phyloP scores from a whole-genome alignment of 2,329 filamentous ascomycete species.

The Colletotrichum aenigma region DNA sequence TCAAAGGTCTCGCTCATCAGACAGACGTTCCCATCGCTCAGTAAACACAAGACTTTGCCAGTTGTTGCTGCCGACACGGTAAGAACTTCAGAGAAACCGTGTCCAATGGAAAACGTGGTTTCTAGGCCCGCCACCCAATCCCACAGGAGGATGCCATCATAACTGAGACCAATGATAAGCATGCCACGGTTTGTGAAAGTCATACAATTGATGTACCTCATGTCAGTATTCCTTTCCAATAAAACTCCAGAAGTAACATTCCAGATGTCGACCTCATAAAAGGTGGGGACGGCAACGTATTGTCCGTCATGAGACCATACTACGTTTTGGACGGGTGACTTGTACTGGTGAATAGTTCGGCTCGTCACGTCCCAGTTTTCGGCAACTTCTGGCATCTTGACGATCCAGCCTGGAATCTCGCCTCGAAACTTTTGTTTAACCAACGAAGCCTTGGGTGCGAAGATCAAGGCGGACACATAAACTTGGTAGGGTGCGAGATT shows the following conservation, averaged over 20 bases:
- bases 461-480: not conserved
- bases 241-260: not conserved
- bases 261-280: not conserved
- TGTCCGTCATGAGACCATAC: not conserved
- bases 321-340: accelerated
- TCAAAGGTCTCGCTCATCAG: not conserved
- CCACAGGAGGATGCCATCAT: not conserved
- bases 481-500: not conserved
- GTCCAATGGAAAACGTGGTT: too few species aligned
- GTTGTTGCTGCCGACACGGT: not conserved
- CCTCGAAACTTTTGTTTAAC: accelerated
- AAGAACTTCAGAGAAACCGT: not conserved
- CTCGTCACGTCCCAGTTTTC: not conserved
- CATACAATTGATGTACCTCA: not conserved
- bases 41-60: accelerated
- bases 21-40: not conserved
- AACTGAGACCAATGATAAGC: not conserved
- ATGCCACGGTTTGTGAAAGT: not conserved
- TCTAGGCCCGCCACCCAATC: not conserved
- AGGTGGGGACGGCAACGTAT: not conserved
- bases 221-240: not conserved
- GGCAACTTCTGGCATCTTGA: not conserved
- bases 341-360: not conserved
- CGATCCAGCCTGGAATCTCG: accelerated
- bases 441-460: not conserved